Evolutionary conservation across 441 rosid genomes (phyloP).

Genomic region (Breynia disticha): DNA sequence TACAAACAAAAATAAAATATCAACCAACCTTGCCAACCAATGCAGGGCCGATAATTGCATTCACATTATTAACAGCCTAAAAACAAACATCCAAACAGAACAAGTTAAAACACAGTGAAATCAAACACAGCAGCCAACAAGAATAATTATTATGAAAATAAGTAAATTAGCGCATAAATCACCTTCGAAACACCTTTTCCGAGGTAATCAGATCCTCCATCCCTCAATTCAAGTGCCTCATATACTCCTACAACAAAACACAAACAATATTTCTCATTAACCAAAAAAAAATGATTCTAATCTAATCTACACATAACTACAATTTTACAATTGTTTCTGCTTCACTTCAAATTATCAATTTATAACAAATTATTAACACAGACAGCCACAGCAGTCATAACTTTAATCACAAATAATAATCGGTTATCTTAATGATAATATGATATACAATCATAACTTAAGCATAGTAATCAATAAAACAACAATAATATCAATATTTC

Average conservation of each 20-base stretch:
- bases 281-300: too few species aligned
- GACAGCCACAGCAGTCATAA: too few species aligned
- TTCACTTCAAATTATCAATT: background rate
- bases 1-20: background rate
- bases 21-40: slow-evolving; percentile 71
- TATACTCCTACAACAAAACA: slow-evolving; percentile 46
- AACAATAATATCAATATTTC: too few species aligned
- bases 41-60: slow-evolving; percentile 83
- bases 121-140: background rate
- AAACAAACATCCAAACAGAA: background rate
- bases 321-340: too few species aligned
- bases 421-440: too few species aligned
- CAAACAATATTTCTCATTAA: background rate
- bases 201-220: slow-evolving; percentile 91
- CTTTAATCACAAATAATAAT: too few species aligned
- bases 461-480: too few species aligned
- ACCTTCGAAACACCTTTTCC: slow-evolving; percentile 95
- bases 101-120: background rate
- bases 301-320: background rate
- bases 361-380: too few species aligned
- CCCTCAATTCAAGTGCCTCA: slow-evolving; percentile 93
- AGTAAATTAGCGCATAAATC: too few species aligned
- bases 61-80: slow-evolving; percentile 89
- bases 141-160: too few species aligned
- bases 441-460: too few species aligned